These are phyloP conservation scores for Candida taoyuanica DNA, from an alignment of 805 yeast genomes.

Conservation along the genomic window DNA sequence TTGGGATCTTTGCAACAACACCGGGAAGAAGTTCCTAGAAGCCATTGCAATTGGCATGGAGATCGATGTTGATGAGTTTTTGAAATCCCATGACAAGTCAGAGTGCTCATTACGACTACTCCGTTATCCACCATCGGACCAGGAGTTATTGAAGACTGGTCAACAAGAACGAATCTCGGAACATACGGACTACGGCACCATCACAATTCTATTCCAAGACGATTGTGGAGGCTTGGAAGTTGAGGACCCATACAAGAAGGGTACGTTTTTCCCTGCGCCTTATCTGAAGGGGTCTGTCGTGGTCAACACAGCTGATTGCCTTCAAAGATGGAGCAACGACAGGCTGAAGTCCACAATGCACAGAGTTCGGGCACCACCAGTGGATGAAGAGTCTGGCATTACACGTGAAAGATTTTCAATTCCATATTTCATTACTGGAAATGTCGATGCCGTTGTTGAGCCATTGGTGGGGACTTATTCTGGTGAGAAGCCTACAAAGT, in stretches of 20 bases:
- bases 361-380: slow-evolving; percentile 12
- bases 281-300: slow-evolving; percentile 6
- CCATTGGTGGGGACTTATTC: slow-evolving; percentile 20
- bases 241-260: slow-evolving; percentile 8
- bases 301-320: slow-evolving; percentile 7
- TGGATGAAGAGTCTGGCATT: slow-evolving; percentile 9
- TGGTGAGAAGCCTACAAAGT: slow-evolving; percentile 22
- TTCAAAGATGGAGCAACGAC: slow-evolving; percentile 10
- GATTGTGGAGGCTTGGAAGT: slow-evolving; percentile 15
- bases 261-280: slow-evolving; percentile 8
- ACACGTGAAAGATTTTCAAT: slow-evolving; percentile 10
- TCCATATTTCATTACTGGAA: slow-evolving; percentile 6
- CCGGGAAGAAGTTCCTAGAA: slow-evolving; percentile 14
- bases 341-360: slow-evolving; percentile 9
- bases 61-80: slow-evolving; percentile 15
- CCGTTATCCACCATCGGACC: slow-evolving; percentile 4
- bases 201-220: slow-evolving; percentile 6
- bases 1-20: slow-evolving; percentile 10
- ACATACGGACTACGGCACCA: slow-evolving; percentile 9
- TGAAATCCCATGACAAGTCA: slow-evolving; percentile 10
- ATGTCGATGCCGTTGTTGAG: slow-evolving; percentile 14
- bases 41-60: slow-evolving; percentile 22
- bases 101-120: slow-evolving; percentile 4
- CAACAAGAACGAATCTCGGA: slow-evolving; percentile 7
- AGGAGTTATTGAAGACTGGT: slow-evolving; percentile 1